A percentile compares a stretch with the other conserved stretches of the same genome.
Conservation (phyloP, 2,329 filamentous ascomycete species). For the Paraphaeosphaeria minitans region DNA sequence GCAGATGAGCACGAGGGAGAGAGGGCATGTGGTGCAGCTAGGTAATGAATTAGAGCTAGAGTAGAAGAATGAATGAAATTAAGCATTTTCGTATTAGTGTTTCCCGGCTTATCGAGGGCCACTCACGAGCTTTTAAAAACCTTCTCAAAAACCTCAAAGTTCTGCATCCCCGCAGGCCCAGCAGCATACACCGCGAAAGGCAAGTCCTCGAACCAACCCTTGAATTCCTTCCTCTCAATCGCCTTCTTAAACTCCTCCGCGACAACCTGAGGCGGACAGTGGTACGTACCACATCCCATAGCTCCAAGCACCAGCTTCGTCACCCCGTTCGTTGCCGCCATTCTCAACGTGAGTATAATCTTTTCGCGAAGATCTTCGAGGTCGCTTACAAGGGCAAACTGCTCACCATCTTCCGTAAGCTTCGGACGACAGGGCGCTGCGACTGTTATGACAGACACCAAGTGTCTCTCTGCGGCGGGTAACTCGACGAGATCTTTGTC, state of each 20-base stretch:
- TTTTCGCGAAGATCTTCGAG: constrained; percentile 23
- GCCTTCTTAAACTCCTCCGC: constrained; percentile 25
- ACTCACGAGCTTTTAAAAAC: constrained; percentile 12
- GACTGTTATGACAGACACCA: constrained; percentile 27
- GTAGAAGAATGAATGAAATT: too few species aligned
- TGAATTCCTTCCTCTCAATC: constrained; percentile 23
- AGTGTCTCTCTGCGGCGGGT: constrained; percentile 13
- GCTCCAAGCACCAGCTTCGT: constrained; percentile 29
- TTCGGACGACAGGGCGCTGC: constrained; percentile 23
- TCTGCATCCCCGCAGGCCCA: constrained; percentile 17
- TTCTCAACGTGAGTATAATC: constrained; percentile 23
- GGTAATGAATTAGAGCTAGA: too few species aligned
- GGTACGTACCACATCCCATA: constrained; percentile 32
- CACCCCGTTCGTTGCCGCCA: constrained; percentile 22
- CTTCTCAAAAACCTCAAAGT: constrained; percentile 17
- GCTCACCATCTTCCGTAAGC: constrained; percentile 12
- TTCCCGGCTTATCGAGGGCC: not conserved
- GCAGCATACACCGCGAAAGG: constrained; percentile 26
- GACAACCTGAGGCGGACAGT: constrained; percentile 24
- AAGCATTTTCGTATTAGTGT: not conserved
- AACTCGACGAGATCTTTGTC: constrained; percentile 22
- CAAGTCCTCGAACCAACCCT: constrained; percentile 27
- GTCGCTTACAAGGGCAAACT: constrained; percentile 17
- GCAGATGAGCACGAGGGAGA: too few species aligned
- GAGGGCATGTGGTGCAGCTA: too few species aligned